These are phyloP conservation scores for Starmerella vitae DNA, from an alignment of 805 yeast genomes.

Conservation along the genomic window DNA sequence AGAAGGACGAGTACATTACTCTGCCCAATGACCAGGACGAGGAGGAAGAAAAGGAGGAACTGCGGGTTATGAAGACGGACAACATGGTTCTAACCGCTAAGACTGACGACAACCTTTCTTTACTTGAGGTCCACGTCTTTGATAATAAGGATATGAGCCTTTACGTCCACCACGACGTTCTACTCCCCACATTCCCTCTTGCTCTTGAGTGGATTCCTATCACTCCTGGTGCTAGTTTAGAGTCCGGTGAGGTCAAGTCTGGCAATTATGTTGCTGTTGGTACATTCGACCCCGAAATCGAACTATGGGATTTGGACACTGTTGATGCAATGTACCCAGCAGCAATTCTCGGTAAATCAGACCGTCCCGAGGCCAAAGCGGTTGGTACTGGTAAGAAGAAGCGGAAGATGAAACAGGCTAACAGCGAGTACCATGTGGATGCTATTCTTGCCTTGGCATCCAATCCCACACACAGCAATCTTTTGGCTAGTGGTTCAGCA, in stretches of 20 bases:
- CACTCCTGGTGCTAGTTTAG: slow-evolving; percentile 33
- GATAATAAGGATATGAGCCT: slow-evolving; percentile 77
- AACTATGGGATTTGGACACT: slow-evolving; percentile 89
- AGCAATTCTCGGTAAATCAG: slow-evolving; percentile 63
- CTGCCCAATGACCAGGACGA: slow-evolving; percentile 40
- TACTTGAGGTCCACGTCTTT: slow-evolving; percentile 82
- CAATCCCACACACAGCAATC: slow-evolving; percentile 65
- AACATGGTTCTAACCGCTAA: slow-evolving; percentile 80
- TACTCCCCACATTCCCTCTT: slow-evolving; percentile 94
- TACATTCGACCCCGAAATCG: slow-evolving; percentile 94
- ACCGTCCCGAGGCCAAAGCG: slow-evolving; percentile 26
- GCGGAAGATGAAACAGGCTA: slow-evolving; percentile 39
- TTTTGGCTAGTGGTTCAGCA: slow-evolving; percentile 89
- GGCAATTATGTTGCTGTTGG: slow-evolving; percentile 96
- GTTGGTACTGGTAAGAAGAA: slow-evolving; percentile 30
- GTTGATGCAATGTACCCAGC: slow-evolving; percentile 93
- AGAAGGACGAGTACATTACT: slow-evolving; percentile 48
- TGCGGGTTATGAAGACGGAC: slow-evolving; percentile 79
- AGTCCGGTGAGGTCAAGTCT: slow-evolving; percentile 42
- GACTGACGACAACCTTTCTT: slow-evolving; percentile 91
- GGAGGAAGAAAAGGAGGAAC: slow-evolving; percentile 68
- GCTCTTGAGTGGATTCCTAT: slow-evolving; percentile 87
- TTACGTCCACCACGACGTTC: slow-evolving; percentile 90
- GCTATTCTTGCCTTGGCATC: slow-evolving; percentile 82
- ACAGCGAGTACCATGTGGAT: slow-evolving; percentile 77